Conservation (phyloP, 2,329 filamentous ascomycete genomes). For the Aspergillus cejpii region DNA sequence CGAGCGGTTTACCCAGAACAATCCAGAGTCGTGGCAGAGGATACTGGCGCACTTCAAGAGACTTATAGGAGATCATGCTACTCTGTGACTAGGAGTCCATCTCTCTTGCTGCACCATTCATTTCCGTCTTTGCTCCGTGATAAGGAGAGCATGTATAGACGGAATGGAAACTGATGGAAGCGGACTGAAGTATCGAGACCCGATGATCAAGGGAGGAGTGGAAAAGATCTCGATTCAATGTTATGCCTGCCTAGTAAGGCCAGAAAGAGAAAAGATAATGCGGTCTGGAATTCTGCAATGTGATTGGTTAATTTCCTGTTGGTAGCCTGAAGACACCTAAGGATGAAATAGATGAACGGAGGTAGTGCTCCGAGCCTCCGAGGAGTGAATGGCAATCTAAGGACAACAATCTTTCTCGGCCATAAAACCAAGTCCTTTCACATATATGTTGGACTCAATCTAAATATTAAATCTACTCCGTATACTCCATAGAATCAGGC, state of each 20-base stretch:
- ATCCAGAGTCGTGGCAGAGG: slow-evolving; percentile 47
- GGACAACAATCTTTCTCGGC: too few species aligned
- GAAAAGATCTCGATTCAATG: not conserved
- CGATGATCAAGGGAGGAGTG: not conserved
- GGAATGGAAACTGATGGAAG: slow-evolving; percentile 2
- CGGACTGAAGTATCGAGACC: not conserved
- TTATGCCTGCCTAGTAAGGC: not conserved
- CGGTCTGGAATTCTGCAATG: too few species aligned
- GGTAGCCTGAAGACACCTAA: too few species aligned
- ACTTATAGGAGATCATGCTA: slow-evolving; percentile 28
- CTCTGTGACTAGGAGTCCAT: slow-evolving; percentile 1
- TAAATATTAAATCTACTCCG: too few species aligned
- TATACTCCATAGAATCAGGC: too few species aligned
- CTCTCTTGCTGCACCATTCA: not conserved
- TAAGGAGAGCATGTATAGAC: not conserved
- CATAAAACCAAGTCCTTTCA: too few species aligned
- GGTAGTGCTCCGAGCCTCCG: too few species aligned
- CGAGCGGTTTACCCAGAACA: slow-evolving; percentile 39
- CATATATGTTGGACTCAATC: too few species aligned
- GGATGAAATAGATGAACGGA: too few species aligned
- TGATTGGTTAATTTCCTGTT: too few species aligned
- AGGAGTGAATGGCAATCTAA: too few species aligned
- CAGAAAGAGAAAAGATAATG: not conserved
- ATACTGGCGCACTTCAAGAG: slow-evolving; percentile 46
- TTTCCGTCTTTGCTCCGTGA: too few species aligned